Base-by-base conservation (phyloP, 176 grass and related monocot genomes). In the Typha latifolia region DNA sequence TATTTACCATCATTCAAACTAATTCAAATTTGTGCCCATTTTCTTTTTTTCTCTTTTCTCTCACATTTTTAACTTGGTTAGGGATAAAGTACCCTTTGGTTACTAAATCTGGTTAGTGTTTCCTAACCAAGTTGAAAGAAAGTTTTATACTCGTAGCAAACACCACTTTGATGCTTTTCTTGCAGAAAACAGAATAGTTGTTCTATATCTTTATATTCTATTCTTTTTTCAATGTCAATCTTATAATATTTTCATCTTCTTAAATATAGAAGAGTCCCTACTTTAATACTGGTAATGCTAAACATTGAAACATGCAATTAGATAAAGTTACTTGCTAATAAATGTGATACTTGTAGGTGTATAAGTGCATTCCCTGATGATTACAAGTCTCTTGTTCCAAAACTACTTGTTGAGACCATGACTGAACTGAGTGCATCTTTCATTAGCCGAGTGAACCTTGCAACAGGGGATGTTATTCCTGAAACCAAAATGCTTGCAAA, bases 401-500 rank as follows among this genome's bases (percentile, higher is more conserved):
- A 83, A 82, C 68, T 99, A 79, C 87, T 99, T 70, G 66, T 81
- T 61, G 95, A 92, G 52, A 89, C 75, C 69, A 97, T 92, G 94
- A 76, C 69, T 80, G 89, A 97, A 71, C 67, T 97, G 75, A 82
- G 62, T 61, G 75, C 85, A 75, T 87, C 78, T n/a, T 92, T 97
- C 90, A 73, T 94, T 50, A 87, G 86, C 69, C 81, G 79, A 72
- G 53, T 87, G 62, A 99, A 99, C 48, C 22, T 92, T 75, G 89
- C 94, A 80, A 92, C 89, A 77, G 94, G 94, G 62, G 94, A 97
- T 81, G 94, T 84, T 75, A 84, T 87, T 82, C 88, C 88, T 70
- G 94, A 92, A 93, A 99, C 89, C 66, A 93, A 80, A 85, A 71
- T 81, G 63, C 82, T 99, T 62, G 84, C 78, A 62, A 99, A 99